phyloP scores from a whole-genome alignment of 257 asterid genomes.

The Solanum tacnaense region DNA sequence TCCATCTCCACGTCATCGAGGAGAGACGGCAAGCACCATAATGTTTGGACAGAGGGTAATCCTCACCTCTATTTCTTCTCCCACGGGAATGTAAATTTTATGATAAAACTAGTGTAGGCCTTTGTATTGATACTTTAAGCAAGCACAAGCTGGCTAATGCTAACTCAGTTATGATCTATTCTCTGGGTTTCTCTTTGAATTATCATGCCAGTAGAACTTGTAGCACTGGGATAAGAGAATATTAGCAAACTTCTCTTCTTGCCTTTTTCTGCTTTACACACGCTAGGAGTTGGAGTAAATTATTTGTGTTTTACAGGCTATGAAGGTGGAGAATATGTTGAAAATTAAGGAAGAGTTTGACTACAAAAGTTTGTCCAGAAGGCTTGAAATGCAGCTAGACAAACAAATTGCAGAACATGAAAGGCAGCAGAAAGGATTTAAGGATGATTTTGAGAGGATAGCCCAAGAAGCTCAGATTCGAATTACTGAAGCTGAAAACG shows the following conservation, averaged over 20 bases:
- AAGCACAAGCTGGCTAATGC: not conserved
- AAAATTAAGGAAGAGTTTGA: slow-evolving; percentile 82
- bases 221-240: not conserved
- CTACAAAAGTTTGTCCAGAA: slow-evolving; percentile 76
- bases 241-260: not conserved
- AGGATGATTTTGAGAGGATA: slow-evolving; percentile 58
- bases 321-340: slow-evolving; percentile 89
- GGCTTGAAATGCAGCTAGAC: slow-evolving; percentile 68
- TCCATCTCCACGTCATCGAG: slow-evolving; percentile 86
- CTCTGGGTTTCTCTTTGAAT: not conserved
- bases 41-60: slow-evolving; percentile 83
- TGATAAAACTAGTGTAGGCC: not conserved
- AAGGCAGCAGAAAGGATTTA: slow-evolving; percentile 62
- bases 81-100: not conserved
- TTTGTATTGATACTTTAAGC: not conserved
- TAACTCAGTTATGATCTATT: not conserved
- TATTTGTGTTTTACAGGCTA: slow-evolving; percentile 42
- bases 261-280: not conserved
- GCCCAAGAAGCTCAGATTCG: slow-evolving; percentile 57
- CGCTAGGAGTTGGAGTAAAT: not conserved
- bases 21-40: slow-evolving; percentile 86
- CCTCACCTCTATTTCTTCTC: not conserved
- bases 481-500: slow-evolving; percentile 49
- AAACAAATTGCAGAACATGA: slow-evolving; percentile 72
- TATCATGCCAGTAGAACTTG: not conserved